Conservation (phyloP, 371 early-diverging fungal genomes). For the Amoeboaphelidium protococcarum region DNA sequence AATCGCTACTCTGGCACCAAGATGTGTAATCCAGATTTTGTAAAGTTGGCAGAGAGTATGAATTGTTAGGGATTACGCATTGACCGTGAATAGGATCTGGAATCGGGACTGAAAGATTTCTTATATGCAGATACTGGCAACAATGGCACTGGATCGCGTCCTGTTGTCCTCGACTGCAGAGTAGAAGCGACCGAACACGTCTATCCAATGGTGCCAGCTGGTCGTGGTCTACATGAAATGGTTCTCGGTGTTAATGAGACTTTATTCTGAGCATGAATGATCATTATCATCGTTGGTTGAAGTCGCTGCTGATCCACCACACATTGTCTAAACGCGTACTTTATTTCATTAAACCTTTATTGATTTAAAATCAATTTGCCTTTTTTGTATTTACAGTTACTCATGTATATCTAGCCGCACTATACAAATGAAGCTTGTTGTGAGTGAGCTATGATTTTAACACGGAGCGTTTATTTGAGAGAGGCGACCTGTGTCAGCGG, state of each 20-base stretch:
- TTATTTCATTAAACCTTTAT: too few species aligned
- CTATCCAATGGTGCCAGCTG: conserved; percentile 90
- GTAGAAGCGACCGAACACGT: conserved; percentile 75
- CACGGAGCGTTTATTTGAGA: too few species aligned
- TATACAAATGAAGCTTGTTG: too few species aligned
- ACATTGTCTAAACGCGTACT: too few species aligned
- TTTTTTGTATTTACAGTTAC: too few species aligned
- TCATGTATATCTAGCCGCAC: too few species aligned
- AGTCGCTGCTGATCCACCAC: too few species aligned
- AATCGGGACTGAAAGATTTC: conserved; percentile 68
- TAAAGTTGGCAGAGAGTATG: conserved; percentile 85
- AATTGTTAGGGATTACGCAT: conserved; percentile 61
- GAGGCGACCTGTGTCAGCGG: too few species aligned
- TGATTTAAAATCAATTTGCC: too few species aligned
- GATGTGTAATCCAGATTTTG: conserved; percentile 95
- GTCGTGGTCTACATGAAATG: conserved; percentile 64
- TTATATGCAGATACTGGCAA: conserved; percentile 22
- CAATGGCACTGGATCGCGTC: conserved; percentile 7
- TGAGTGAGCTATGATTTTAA: too few species aligned
- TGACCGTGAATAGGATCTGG: conserved; percentile 48
- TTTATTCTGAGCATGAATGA: too few species aligned
- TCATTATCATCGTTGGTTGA: too few species aligned
- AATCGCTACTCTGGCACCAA: conserved; percentile 69
- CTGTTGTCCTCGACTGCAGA: conserved; percentile 66
- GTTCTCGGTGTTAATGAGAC: not conserved